Evolutionary conservation across 305 asterid species (phyloP), one percentile per base, ranked within the genome.

Genomic region (Petunia hybrid): DNA sequence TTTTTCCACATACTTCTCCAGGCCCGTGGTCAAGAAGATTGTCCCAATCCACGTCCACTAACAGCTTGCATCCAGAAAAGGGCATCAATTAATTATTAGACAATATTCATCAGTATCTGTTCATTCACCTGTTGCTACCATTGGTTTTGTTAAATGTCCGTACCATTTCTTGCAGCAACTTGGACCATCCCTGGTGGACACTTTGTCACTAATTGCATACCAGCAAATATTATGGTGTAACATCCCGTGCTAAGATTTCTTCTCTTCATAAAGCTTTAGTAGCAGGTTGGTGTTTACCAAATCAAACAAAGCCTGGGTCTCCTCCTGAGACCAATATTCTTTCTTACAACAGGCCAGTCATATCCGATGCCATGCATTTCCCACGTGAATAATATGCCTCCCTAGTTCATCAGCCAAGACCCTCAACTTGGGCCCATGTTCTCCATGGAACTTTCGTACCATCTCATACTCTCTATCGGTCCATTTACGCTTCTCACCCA

Each of bases 91-190:
- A 93, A 41, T 46, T 88, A n/a, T n/a, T n/a, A n/a, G n/a, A n/a
- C n/a, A n/a, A 91, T 90, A 91, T 78, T 93, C 98, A 82, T 93
- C 98, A 36, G 84, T 22, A 83, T 93, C 97, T 1, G 87, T 84
- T 95, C 98, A 93, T n/a, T 78, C 8, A 53, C 98, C 95, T 77
- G 89, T 82, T 46, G 80, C 82, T 12, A 92, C 95, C 97, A 92
- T 83, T 71, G 91, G 89, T 46, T 97, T 92, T 4, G 90, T 86
- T 61, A 93, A 83, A 81, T 92, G 95, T 0, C 38, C 1, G 55
- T 92, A 93, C 98, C 98, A 93, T 87, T 93, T 92, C 2, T 2
- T 0, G 68, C 95, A 91, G 87, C 97, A 89, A n/a, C 1, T 38
- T 14, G 92, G 61, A 5, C 73, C 77, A 79, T 71, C 2, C 48